Base-by-base conservation (phyloP, 148 eudicot species). In the Amaranthus palmeri region DNA sequence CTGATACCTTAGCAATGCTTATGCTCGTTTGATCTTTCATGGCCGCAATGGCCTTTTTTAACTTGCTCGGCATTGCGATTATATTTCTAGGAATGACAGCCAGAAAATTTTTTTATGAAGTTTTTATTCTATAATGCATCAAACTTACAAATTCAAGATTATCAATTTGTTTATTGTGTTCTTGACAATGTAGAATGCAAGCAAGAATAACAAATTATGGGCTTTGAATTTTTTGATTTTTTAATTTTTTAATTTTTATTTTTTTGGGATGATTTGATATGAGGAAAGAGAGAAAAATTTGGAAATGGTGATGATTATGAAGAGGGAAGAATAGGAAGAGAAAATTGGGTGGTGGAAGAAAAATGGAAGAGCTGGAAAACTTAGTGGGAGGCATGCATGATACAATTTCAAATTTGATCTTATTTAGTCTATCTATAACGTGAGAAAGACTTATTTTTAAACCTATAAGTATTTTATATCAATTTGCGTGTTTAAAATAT, bases 21-120 rank as follows among this genome's bases (percentile, higher is more conserved):
- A 93, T 93, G 90, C 98, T 93, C 14, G 97, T 89, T 67, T 91
- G 97, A 54, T 93, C 97, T 70, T 93, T 93, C 50, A 90, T 90
- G 1, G 91, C 95, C 11, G 83, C 86, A 11, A 93, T 87, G 3
- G 98, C 97, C 77, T 84, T 86, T 72, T 84, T 83, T 2, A 93
- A 76, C 78, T 84, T 89, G 87, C 90, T 88, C 10, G 92, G 79
- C 97, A 93, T 89, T 69, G 59, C 54, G 54, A 18, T 55, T 60
- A 54, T 55, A 4, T 13, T 40, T 10, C 4, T 66, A 48, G 8
- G 10, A 10, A 4, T 48, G 69, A 17, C 48, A 58, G 17, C 15
- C 13, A 0, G 43, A 14, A 7, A 62, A 62, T 43, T 43, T 5
- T 10, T 62, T 25, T 62, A 42, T 4, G 47, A 62, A 14, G 4